Evolutionary conservation across 495 filamentous ascomycete species (phyloP).

Genomic region (Aspergillus bertholletiae): DNA sequence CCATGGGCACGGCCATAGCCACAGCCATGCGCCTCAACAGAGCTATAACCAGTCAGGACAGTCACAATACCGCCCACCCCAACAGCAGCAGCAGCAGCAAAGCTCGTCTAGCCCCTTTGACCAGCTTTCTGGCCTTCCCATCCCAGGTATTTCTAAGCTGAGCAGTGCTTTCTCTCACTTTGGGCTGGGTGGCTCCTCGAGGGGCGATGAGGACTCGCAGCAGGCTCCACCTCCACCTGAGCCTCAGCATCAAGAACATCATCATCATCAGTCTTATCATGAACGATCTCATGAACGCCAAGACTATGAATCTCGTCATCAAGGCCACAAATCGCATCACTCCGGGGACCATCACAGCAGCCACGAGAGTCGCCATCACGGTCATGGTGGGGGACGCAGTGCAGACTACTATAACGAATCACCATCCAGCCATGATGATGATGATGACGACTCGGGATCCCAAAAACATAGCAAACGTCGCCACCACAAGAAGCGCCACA

Average conservation of each 20-base stretch:
- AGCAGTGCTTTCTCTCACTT: conserved; percentile 34
- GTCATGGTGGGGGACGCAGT: background rate
- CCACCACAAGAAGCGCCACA: background rate
- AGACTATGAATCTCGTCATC: background rate
- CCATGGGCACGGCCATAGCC: conserved; percentile 12
- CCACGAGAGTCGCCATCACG: background rate
- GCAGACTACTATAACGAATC: background rate
- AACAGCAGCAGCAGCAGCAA: conserved; percentile 21
- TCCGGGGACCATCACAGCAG: background rate
- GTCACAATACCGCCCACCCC: conserved; percentile 10
- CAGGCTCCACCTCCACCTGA: conserved; percentile 3
- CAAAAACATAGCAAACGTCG: background rate
- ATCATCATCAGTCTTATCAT: conserved; percentile 8
- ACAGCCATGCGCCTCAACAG: conserved; percentile 13
- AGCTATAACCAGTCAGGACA: too few species aligned
- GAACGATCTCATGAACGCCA: background rate
- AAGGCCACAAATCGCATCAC: background rate
- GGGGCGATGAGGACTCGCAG: conserved; percentile 17
- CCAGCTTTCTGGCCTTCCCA: conserved; percentile 36
- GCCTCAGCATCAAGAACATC: conserved; percentile 7
- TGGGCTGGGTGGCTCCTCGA: conserved; percentile 42
- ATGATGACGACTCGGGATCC: background rate
- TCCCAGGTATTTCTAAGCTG: conserved; percentile 41
- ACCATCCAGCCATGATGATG: background rate
- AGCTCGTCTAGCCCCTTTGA: conserved; percentile 32